Evolutionary conservation across 2,329 filamentous ascomycete genomes (phyloP).

Genomic region (Fusarium floridanum): DNA sequence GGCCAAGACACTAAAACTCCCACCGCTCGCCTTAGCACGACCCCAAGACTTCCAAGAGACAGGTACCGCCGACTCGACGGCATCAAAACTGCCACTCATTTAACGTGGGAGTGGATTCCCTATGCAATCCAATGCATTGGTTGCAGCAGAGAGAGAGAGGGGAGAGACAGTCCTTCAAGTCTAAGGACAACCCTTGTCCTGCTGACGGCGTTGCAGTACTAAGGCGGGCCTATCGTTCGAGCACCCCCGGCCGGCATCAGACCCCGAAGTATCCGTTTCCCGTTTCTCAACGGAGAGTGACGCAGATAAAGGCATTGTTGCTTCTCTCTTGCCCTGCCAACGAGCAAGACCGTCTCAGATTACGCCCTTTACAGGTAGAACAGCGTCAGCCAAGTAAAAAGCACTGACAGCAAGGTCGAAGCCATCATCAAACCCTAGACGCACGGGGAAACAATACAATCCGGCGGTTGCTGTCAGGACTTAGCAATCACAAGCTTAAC

Average conservation of each 20-base stretch:
- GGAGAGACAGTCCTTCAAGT: not conserved
- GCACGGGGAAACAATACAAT: not conserved
- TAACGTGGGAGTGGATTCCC: constrained; percentile 15
- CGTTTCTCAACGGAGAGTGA: constrained; percentile 22
- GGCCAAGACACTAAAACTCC: constrained; percentile 26
- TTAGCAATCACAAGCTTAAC: not conserved
- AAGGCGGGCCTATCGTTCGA: constrained; percentile 8
- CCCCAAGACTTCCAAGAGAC: constrained; percentile 10
- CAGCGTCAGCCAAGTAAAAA: not conserved
- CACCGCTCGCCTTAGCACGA: constrained; percentile 19
- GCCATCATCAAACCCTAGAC: constrained; percentile 6
- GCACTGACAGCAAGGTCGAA: not conserved
- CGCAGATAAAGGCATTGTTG: not conserved
- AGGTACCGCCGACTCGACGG: constrained; percentile 6
- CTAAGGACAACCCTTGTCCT: constrained; percentile 1
- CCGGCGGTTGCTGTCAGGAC: constrained; percentile 8
- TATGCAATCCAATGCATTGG: not conserved
- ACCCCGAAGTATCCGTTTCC: constrained; percentile 13
- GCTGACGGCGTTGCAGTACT: constrained; percentile 17
- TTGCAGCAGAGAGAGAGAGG: not conserved
- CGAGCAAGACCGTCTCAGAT: not conserved
- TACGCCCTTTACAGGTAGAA: not conserved
- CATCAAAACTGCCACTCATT: constrained; percentile 8
- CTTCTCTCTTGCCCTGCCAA: not conserved
- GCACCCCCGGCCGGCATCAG: not conserved